phyloP scores from a whole-genome alignment of 129 eudicot species.

The Heracleum sosnowskyi region DNA sequence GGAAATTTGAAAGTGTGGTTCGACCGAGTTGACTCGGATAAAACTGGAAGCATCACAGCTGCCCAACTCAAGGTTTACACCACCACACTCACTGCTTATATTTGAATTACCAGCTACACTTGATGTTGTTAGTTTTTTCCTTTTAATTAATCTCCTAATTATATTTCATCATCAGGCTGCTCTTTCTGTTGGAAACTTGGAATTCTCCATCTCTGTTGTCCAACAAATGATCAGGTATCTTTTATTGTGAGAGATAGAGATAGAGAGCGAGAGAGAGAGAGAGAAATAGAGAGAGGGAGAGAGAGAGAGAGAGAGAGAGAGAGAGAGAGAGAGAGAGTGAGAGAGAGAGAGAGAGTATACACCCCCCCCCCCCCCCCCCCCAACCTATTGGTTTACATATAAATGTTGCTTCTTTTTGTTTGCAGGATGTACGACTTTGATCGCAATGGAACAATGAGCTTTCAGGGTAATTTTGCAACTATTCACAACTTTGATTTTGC shows the following conservation, averaged over 20 bases:
- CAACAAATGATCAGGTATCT: slow-evolving; percentile 91
- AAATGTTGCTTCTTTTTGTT: background rate
- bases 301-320: no score
- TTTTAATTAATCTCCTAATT: no score
- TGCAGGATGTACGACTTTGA: slow-evolving; percentile 92
- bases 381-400: background rate
- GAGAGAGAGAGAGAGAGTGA: no score
- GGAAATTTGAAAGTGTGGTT: slow-evolving; percentile 68
- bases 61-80: slow-evolving; percentile 87
- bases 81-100: no score
- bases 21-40: slow-evolving; percentile 86
- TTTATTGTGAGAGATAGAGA: no score
- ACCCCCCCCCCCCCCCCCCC: background rate
- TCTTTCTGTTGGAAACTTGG: slow-evolving; percentile 77
- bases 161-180: slow-evolving; percentile 76
- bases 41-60: slow-evolving; percentile 64
- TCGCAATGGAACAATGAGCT: slow-evolving; percentile 90
- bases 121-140: no score
- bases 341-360: no score
- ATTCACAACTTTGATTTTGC: background rate
- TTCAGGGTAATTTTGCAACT: slow-evolving; percentile 38
- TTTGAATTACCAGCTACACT: no score
- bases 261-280: no score
- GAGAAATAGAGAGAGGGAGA: no score
- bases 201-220: slow-evolving; percentile 65